Conservation (phyloP, 257 asterid genomes). For the Schizonepeta tenuifolia region DNA sequence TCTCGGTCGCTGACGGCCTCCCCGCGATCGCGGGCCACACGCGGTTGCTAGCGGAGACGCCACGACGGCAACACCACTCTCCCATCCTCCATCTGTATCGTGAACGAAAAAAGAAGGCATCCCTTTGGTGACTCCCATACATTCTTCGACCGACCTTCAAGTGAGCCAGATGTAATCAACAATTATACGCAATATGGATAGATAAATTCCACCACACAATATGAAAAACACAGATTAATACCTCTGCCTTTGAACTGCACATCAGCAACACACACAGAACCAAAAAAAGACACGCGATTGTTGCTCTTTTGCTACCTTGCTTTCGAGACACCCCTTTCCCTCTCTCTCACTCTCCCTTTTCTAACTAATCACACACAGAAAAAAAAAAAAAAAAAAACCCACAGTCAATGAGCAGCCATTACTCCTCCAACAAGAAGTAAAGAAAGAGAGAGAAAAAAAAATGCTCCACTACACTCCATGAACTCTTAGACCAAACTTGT, state of each 20-base stretch:
- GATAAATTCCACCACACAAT: not conserved
- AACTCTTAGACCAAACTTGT: constrained; percentile 37
- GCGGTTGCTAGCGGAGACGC: no score
- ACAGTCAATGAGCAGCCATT: constrained; percentile 34
- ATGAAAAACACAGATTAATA: constrained; percentile 34
- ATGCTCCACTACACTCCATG: not conserved
- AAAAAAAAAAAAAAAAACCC: constrained; percentile 7
- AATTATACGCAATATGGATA: constrained; percentile 14
- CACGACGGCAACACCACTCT: no score
- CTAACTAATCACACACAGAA: constrained; percentile 36
- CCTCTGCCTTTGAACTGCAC: constrained; percentile 95
- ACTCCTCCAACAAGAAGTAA: constrained; percentile 64
- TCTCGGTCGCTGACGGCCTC: no score
- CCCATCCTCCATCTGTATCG: constrained; percentile 92
- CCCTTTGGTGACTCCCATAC: constrained; percentile 97
- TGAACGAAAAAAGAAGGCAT: constrained; percentile 90
- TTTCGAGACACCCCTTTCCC: constrained; percentile 39
- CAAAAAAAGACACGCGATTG: constrained; percentile 31
- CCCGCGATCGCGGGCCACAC: no score
- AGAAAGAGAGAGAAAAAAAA: constrained; percentile 41
- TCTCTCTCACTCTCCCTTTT: constrained; percentile 29
- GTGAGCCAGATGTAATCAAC: constrained; percentile 18
- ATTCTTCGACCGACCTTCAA: constrained; percentile 78
- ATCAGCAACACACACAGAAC: constrained; percentile 89
- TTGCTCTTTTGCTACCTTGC: constrained; percentile 36